A percentile compares a stretch with the other conserved stretches of the same genome.
Conservation (phyloP, 352 stramenopile species). For the Globisporangium megalacanthum region DNA sequence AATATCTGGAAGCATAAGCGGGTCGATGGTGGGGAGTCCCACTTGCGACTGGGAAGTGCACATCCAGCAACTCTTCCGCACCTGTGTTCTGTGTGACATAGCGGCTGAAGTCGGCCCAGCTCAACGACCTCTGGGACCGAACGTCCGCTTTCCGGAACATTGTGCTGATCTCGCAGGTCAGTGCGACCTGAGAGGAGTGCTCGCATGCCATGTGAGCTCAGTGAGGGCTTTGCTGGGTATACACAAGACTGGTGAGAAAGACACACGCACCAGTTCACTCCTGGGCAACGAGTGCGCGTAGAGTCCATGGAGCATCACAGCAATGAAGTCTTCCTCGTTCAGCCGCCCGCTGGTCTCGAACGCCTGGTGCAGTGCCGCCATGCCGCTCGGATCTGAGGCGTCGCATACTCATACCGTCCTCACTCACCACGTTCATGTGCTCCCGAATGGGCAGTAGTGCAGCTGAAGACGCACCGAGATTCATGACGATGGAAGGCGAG, state of each 20-base stretch:
- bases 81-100: slow-evolving; percentile 36
- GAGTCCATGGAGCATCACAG: slow-evolving; percentile 26
- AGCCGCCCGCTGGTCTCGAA: slow-evolving; percentile 30
- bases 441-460: not conserved
- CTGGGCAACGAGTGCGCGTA: slow-evolving; percentile 13
- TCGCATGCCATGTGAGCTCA: not conserved
- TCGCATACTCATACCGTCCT: not conserved
- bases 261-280: slow-evolving; percentile 21
- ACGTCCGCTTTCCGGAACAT: slow-evolving; percentile 42
- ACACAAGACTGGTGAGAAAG: too few relatives aligned
- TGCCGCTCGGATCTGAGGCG: slow-evolving; percentile 30
- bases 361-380: slow-evolving; percentile 25
- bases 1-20: not conserved
- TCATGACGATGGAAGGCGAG: slow-evolving; percentile 8
- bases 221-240: too few relatives aligned
- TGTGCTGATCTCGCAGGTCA: slow-evolving; percentile 27
- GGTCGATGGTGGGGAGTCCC: not conserved
- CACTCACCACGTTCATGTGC: not conserved
- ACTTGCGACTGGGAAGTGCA: too few relatives aligned
- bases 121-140: slow-evolving; percentile 19
- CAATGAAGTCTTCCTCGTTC: slow-evolving; percentile 39
- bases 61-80: slow-evolving; percentile 4
- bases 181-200: slow-evolving; percentile 19
- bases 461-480: slow-evolving; percentile 4
- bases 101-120: slow-evolving; percentile 40